Conservation (phyloP, 148 eudicot genomes). For the Rhododendron mucronatum region DNA sequence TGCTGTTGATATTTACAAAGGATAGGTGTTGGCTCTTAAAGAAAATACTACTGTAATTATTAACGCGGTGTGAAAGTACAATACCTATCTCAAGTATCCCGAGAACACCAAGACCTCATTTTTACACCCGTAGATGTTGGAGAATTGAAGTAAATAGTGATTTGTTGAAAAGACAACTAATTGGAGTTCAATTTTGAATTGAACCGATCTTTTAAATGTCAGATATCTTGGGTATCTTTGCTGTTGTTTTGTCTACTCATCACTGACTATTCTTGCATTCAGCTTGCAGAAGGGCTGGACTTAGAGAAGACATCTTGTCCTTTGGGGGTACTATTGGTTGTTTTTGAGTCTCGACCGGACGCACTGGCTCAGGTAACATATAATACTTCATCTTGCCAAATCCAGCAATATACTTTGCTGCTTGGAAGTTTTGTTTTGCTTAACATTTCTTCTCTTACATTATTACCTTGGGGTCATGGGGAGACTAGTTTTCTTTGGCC, state of each 20-base stretch:
- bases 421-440: neutral
- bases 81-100: neutral
- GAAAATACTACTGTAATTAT: neutral
- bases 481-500: neutral
- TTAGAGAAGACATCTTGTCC: slow-evolving; percentile 80
- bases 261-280: slow-evolving; percentile 10
- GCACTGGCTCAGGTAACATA: slow-evolving; percentile 76
- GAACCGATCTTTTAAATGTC: neutral
- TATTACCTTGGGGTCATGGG: neutral
- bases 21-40: neutral
- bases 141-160: neutral
- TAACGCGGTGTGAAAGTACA: neutral
- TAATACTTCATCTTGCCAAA: neutral
- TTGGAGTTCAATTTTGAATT: neutral
- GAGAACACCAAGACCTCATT: neutral
- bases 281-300: slow-evolving; percentile 77
- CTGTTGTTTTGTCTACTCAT: neutral
- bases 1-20: neutral
- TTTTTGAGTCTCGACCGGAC: slow-evolving; percentile 93
- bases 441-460: neutral
- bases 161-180: neutral
- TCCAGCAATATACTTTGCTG: neutral
- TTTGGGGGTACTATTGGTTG: slow-evolving; percentile 76
- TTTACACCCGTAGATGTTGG: neutral
- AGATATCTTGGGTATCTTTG: neutral